Evolutionary conservation across 176 grass and related monocot species (phyloP).

Genomic region (Guadua angustifolia): DNA sequence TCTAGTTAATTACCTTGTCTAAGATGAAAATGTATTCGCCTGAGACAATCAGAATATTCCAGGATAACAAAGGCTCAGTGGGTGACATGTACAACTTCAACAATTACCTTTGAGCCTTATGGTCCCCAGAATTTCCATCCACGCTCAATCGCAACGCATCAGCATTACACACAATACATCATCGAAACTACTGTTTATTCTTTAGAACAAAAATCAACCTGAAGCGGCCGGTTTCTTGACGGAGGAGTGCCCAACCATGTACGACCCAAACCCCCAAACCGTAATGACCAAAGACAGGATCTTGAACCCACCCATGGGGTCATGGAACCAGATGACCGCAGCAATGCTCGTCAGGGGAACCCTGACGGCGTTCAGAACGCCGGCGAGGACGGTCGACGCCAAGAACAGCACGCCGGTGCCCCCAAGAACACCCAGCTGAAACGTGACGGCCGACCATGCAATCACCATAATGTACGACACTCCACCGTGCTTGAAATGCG

Average conservation of each 20-base stretch:
- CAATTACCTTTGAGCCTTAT: too few species aligned
- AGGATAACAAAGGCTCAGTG: too few species aligned
- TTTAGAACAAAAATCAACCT: background rate
- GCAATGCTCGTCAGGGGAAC: slow-evolving; percentile 81
- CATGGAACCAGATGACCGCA: slow-evolving; percentile 82
- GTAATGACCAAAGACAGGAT: slow-evolving; percentile 84
- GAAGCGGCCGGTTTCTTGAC: background rate
- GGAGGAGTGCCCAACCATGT: slow-evolving; percentile 65
- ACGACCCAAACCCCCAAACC: slow-evolving; percentile 83
- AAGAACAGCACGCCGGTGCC: slow-evolving; percentile 81
- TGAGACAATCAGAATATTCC: too few species aligned
- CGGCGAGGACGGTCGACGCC: slow-evolving; percentile 83
- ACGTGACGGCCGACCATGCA: slow-evolving; percentile 69
- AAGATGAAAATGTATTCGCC: too few species aligned
- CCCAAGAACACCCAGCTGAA: slow-evolving; percentile 81
- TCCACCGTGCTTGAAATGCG: slow-evolving; percentile 50
- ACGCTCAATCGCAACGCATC: too few species aligned
- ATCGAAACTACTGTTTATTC: too few species aligned
- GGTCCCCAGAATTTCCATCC: too few species aligned
- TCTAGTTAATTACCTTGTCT: too few species aligned
- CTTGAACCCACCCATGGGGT: slow-evolving; percentile 92
- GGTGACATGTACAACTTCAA: too few species aligned
- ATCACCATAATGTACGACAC: slow-evolving; percentile 64
- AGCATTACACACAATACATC: too few species aligned
- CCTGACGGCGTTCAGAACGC: slow-evolving; percentile 88